phyloP scores from a whole-genome alignment of 768 basidiomycete genomes.

The Trametes gibbosa region DNA sequence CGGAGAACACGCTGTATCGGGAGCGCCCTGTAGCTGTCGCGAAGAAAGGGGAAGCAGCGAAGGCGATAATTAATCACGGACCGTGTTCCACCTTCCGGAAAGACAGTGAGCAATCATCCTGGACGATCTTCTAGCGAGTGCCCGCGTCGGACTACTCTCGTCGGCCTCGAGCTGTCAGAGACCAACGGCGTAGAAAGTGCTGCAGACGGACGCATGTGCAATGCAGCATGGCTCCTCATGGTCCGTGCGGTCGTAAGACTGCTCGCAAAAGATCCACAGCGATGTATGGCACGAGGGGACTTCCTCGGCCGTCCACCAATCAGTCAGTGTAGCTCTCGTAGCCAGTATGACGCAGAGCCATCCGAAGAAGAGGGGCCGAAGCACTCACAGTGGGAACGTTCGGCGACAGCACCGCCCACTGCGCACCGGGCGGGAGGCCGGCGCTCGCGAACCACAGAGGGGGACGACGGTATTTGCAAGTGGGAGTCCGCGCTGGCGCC shows the following conservation, averaged over 20 bases:
- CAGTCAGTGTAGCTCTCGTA: background rate
- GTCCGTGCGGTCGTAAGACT: background rate
- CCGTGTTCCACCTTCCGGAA: background rate
- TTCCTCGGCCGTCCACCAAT: background rate
- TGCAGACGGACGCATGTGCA: background rate
- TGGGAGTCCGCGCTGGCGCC: background rate
- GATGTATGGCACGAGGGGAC: background rate
- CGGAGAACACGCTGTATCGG: background rate
- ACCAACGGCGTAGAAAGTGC: background rate
- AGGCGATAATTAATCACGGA: background rate
- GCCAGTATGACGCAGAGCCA: slow-evolving; percentile 2
- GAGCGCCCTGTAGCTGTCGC: background rate
- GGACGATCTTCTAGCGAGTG: background rate
- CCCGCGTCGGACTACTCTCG: background rate
- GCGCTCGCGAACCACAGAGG: background rate
- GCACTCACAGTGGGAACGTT: slow-evolving; percentile 5
- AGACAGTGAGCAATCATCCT: background rate
- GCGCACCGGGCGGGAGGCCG: background rate
- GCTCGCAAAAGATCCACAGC: background rate
- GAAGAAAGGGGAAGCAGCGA: background rate
- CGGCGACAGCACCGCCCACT: slow-evolving; percentile 1
- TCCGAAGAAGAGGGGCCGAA: background rate
- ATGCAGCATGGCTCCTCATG: background rate
- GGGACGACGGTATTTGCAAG: background rate
- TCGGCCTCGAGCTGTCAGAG: background rate